phyloP scores from a whole-genome alignment of 208 protist genomes.

The Giardia muris region DNA sequence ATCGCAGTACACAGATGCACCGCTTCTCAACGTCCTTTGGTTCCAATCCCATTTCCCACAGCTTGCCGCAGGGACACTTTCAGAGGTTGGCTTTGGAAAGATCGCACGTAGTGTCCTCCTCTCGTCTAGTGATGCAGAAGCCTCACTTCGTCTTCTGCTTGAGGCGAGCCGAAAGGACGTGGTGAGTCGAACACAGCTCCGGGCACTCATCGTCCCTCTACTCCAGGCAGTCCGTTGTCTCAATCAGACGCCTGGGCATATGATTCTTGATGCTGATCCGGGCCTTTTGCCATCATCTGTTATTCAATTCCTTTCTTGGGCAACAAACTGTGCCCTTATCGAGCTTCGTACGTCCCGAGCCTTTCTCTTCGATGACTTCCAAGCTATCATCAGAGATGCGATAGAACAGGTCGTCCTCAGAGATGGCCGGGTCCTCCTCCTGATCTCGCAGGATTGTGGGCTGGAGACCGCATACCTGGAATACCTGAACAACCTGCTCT shows the following conservation, averaged over 20 bases:
- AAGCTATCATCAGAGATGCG: neutral
- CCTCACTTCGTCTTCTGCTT: too few relatives aligned
- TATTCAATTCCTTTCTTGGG: neutral
- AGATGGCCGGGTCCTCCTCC: neutral
- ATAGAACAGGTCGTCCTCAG: neutral
- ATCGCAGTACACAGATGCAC: too few relatives aligned
- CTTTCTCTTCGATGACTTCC: neutral
- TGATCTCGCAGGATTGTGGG: neutral
- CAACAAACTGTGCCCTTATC: neutral
- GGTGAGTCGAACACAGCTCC: neutral
- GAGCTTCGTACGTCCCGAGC: neutral
- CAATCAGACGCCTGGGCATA: neutral
- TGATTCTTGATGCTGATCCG: neutral
- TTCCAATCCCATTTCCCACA: too few relatives aligned
- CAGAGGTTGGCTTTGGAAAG: too few relatives aligned
- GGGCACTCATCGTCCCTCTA: neutral
- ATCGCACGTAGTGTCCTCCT: too few relatives aligned
- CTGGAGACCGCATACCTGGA: neutral
- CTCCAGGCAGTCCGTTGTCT: neutral
- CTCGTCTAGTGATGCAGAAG: too few relatives aligned
- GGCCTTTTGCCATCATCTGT: neutral
- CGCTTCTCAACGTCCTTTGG: too few relatives aligned
- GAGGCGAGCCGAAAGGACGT: too few relatives aligned
- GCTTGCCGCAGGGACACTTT: too few relatives aligned
- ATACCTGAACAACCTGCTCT: neutral